These are phyloP conservation scores for Flaveria ramosissima DNA, from an alignment of 129 eudicot genomes.

Conservation along the genomic window DNA sequence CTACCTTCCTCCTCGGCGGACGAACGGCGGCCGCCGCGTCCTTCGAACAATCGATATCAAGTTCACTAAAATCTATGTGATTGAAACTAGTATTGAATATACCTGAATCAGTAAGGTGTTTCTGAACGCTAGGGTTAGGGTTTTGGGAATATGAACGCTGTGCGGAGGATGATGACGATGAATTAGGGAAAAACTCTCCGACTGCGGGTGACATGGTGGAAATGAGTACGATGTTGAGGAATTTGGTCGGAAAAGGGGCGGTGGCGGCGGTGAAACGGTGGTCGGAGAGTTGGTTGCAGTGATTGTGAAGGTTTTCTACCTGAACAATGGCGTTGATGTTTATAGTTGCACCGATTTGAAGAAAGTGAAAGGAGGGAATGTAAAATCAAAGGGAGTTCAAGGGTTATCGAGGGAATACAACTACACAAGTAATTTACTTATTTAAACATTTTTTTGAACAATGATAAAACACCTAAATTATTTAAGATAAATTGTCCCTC, in stretches of 20 bases:
- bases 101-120: constrained; percentile 40
- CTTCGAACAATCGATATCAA: constrained; percentile 41
- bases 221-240: constrained; percentile 20
- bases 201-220: constrained; percentile 47
- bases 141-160: constrained; percentile 39
- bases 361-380: constrained; percentile 44
- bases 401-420: constrained; percentile 12
- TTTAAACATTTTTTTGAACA: too few relatives aligned
- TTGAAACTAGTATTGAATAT: constrained; percentile 24
- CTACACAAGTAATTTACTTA: too few relatives aligned
- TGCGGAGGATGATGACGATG: constrained; percentile 8
- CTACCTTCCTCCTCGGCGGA: constrained; percentile 43
- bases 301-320: constrained; percentile 17
- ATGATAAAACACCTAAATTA: too few relatives aligned
- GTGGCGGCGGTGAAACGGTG: constrained; percentile 16
- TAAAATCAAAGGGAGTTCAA: background rate
- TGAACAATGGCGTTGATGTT: background rate
- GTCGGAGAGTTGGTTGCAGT: constrained; percentile 26
- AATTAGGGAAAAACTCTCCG: constrained; percentile 32
- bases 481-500: too few relatives aligned
- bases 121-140: constrained; percentile 41
- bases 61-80: constrained; percentile 18
- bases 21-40: constrained; percentile 29
- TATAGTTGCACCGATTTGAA: constrained; percentile 18
- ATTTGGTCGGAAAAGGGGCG: background rate